Base-by-base conservation (phyloP, 1,284 basidiomycete species). In the Golubevia sp. region DNA sequence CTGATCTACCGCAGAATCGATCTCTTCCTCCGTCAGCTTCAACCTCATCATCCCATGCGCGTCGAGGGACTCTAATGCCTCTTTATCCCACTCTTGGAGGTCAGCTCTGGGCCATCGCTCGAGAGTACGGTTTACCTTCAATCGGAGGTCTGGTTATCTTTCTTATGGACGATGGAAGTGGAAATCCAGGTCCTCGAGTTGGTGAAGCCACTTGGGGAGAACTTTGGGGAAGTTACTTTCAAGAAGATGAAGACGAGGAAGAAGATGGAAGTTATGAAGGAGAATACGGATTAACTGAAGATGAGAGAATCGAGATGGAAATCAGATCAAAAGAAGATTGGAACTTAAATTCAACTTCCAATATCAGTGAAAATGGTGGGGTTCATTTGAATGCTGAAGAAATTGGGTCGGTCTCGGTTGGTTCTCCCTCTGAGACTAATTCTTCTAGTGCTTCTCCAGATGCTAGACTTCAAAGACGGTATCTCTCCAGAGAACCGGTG, bases 81-180 rank as follows among this genome's bases (percentile, higher is more conserved):
- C 67, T 82, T 48, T 80, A 80, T 56, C 79, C 79, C 0, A 79
- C 79, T 0, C 69, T 82, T 13, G 75, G 74, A 21, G 77, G 76
- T 4, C 79, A 82, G 62, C 72, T 82, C 4, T 82, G 77, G 61
- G 79, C 79, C n/a, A 76, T 82, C 57, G 68, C 79, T 2, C 70
- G 79, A 55, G 77, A 82, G 34, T 80, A 73, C n/a, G 74, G 73
- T 1, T 58, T 82, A 13, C 79, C 79, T 2, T 79, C 77, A 2
- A 66, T 82, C 5, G 77, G 76, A 38, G 79, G 79, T 2, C 64
- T 82, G 52, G 66, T 75, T 50, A 61, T 82, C 27, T 82, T 75
- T 53, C 63, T 82, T 15, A 59, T 69, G 8, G 76, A 82, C 30
- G 77, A 82, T 53, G 77, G 73, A 25, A 67, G 67, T 20, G 79